Percentiles rank a stretch among this genome's conserved stretches.
These are phyloP conservation scores for Cardamine chenopodiifolia DNA, from an alignment of 345 rosid species.

Conservation along the genomic window DNA sequence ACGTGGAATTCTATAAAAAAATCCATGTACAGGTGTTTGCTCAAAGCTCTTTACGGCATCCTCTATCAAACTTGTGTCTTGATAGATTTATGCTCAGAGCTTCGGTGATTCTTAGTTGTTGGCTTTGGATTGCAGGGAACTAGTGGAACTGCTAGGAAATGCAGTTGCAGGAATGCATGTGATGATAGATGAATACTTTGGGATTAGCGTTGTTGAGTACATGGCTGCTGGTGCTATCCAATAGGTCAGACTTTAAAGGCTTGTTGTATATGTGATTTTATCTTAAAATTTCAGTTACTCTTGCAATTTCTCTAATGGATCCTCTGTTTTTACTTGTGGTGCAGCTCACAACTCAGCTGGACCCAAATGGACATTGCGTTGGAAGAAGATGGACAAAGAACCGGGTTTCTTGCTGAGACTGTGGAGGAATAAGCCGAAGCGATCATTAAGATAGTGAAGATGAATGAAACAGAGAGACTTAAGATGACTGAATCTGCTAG, in stretches of 20 bases:
- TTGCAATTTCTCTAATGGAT: neutral
- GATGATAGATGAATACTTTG: slow-evolving; percentile 92
- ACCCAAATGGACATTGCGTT: slow-evolving; percentile 93
- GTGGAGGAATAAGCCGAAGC: slow-evolving; percentile 79
- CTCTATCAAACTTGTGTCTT: slow-evolving; percentile 12
- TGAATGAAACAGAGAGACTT: slow-evolving; percentile 71
- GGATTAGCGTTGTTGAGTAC: slow-evolving; percentile 85
- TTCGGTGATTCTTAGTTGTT: slow-evolving; percentile 13
- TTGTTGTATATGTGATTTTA: neutral
- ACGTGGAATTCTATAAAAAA: slow-evolving; percentile 84
- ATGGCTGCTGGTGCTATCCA: slow-evolving; percentile 96
- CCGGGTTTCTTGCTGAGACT: slow-evolving; percentile 82
- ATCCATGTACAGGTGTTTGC: slow-evolving; percentile 66
- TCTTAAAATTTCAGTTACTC: neutral
- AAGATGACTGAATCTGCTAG: slow-evolving; percentile 79
- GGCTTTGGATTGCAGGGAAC: slow-evolving; percentile 58
- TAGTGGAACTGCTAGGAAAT: slow-evolving; percentile 67
- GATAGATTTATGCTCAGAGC: slow-evolving; percentile 7
- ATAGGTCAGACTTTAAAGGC: slow-evolving; percentile 54
- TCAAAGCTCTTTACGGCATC: slow-evolving; percentile 2
- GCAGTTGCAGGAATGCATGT: slow-evolving; percentile 82
- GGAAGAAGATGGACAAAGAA: slow-evolving; percentile 79
- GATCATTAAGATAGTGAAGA: slow-evolving; percentile 53
- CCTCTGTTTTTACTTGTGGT: slow-evolving; percentile 17
- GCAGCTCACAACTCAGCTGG: slow-evolving; percentile 96